phyloP scores from a whole-genome alignment of 805 yeast genomes.

The Saturnispora galanensis region DNA sequence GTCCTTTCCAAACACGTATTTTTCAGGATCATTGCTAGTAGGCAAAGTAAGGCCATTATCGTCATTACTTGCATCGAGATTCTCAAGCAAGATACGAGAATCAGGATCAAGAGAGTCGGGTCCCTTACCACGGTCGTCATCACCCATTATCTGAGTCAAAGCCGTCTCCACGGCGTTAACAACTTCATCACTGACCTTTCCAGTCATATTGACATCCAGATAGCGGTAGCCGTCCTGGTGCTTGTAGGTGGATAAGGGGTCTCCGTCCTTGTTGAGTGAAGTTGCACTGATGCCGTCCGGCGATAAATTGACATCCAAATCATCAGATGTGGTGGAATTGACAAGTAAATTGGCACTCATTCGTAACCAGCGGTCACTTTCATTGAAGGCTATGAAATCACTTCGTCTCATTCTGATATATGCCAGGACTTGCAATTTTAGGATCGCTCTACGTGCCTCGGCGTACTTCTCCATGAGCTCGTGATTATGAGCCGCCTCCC shows the following conservation, averaged over 20 bases:
- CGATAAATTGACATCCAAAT: not conserved
- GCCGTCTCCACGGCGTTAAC: constrained; percentile 61
- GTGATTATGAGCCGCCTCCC: not conserved
- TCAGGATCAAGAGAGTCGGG: no score
- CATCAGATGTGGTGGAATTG: not conserved
- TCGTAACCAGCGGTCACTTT: constrained; percentile 45
- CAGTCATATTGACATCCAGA: constrained; percentile 26
- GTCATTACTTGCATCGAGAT: not conserved
- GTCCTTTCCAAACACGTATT: not conserved
- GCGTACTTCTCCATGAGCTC: not conserved
- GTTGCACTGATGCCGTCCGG: not conserved
- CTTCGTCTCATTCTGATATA: constrained; percentile 39
- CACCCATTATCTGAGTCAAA: constrained; percentile 46
- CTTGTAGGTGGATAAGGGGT: constrained; percentile 25
- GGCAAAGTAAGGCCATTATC: not conserved
- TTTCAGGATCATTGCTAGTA: not conserved
- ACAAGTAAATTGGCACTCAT: constrained; percentile 35
- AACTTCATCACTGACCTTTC: constrained; percentile 34
- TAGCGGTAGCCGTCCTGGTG: constrained; percentile 21
- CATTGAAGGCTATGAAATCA: constrained; percentile 52
- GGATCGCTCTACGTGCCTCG: constrained; percentile 49
- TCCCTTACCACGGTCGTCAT: constrained; percentile 12
- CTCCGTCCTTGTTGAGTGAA: constrained; percentile 14
- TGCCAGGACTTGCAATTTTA: constrained; percentile 47
- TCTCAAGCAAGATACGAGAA: no score